Base-by-base conservation (phyloP, 148 eudicot species). In the Silene latifolia region DNA sequence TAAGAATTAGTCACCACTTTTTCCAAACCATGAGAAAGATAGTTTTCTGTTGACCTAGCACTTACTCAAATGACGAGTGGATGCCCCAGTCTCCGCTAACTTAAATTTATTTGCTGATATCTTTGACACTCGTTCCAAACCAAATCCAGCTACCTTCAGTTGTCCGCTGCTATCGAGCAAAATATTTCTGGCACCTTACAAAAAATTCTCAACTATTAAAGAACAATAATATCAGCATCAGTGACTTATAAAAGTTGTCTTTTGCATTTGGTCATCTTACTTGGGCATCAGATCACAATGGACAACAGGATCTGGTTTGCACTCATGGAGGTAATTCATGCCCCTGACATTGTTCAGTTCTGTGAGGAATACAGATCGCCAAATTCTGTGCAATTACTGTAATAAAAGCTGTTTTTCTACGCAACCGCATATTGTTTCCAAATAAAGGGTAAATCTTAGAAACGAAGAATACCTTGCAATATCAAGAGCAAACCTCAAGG, bases 131-230 rank as follows among this genome's bases (percentile, higher is more conserved):
- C 80, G 88, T 69, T 83, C 77, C 83, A 90, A 77, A 71, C 98
- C 99, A 79, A 96, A 96, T 81, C 98, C 99, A 76, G 95, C 93
- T 61, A 96, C 79, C 85, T 96, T 96, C 79, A 90, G 69, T 67
- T 89, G 97, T 63, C 94, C 93, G 77, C 94, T 91, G 86, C 84
- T 78, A 82, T 92, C 99, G 84, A 96, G 99, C 98, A 96, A 96
- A 90, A 96, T 85, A 96, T 96, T 96, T 90, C 99, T 96, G 99
- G 93, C 99, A 96, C 99, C 99, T 96, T 92, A 89, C 90, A 86
- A 84, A 86, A 84, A 87, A 85, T 76, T 86, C 87, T 86, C 81
- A 85, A 82, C 80, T 85, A 87, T 92, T 90, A 92, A 84, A 87
- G 66, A 76, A 82, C 73, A 70, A 74, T 67, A 35, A 56, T 69